Percentiles rank a stretch among this genome's conserved stretches.
These are phyloP conservation scores for Pistacia vera DNA, from an alignment of 345 rosid species.

Conservation along the genomic window DNA sequence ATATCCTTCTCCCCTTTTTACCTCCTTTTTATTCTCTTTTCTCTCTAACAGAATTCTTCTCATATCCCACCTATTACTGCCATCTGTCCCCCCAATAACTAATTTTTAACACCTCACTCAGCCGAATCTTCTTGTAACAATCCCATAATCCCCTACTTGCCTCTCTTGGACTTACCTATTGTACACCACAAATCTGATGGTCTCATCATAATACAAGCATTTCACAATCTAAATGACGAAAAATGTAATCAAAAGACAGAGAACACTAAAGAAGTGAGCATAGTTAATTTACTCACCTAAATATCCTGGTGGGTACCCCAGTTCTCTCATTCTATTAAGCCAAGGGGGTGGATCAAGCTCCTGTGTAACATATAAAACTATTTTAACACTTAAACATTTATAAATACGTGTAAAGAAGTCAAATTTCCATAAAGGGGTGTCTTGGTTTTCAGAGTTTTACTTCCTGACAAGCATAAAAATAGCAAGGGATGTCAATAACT, in stretches of 20 bases:
- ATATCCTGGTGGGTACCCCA: constrained; percentile 98
- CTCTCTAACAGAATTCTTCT: no score
- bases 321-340: constrained; percentile 93
- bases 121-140: no score
- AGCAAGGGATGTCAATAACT: background rate
- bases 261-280: background rate
- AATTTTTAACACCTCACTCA: no score
- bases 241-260: background rate
- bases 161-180: no score
- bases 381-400: background rate
- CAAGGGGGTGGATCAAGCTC: constrained; percentile 99
- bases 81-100: no score
- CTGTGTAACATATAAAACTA: constrained; percentile 33
- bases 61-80: no score
- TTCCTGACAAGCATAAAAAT: background rate
- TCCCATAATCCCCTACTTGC: no score
- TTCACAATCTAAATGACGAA: background rate
- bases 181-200: no score
- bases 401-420: background rate
- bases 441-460: background rate
- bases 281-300: constrained; percentile 48
- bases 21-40: no score
- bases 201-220: background rate
- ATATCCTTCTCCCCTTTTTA: no score
- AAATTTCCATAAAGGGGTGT: background rate